Base-by-base conservation (phyloP, 441 rosid genomes). In the Populus hybrid region DNA sequence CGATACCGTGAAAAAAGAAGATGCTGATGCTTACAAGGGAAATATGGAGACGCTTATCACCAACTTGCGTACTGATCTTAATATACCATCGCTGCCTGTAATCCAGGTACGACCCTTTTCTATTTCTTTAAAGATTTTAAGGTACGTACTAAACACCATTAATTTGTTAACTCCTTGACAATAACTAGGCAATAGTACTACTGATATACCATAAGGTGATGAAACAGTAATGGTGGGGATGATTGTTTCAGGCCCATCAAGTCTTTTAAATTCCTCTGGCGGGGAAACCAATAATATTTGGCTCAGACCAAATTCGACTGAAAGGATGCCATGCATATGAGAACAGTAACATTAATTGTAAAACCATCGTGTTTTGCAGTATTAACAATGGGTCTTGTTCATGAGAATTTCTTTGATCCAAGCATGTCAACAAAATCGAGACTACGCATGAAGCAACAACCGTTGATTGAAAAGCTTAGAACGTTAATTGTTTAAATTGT, bases 81-180 rank as follows among this genome's bases (percentile, higher is more conserved):
- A 73, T 23, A 71, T 85, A 40, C 95, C 96, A 65, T 81, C 86
- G 36, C 93, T 93, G 72, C 98, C 99, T 6, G 70, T 95, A 71
- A 88, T 92, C 75, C 95, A 87, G 97, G 98, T 94, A 30, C 34
- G 28, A 21, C n/a, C 20, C 3, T 12, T 10, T 71, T 23, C 20
- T 46, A 4, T 40, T 26, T 4, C 14, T 40, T 40, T 40, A 12
- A 40, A 40, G 14, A 40, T 3, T 40, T 40, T 3, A 40, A 40
- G 46, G 46, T 11, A 40, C 46, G 46, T 40, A 40, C 46, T 3
- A 10, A 0, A 34, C 36, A 34, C 36, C 36, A 34, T 34, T 34
- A 34, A 34, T 36, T 10, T 40, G 12, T 10, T 10, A 40, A 10
- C 46, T 10, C 46, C 10, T 40, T 10, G 46, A 10, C 46, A 10